Evolutionary conservation across 2,329 filamentous ascomycete species (phyloP), one percentile per base, ranked within the genome.

Genomic region (Raffaelea arxii): DNA sequence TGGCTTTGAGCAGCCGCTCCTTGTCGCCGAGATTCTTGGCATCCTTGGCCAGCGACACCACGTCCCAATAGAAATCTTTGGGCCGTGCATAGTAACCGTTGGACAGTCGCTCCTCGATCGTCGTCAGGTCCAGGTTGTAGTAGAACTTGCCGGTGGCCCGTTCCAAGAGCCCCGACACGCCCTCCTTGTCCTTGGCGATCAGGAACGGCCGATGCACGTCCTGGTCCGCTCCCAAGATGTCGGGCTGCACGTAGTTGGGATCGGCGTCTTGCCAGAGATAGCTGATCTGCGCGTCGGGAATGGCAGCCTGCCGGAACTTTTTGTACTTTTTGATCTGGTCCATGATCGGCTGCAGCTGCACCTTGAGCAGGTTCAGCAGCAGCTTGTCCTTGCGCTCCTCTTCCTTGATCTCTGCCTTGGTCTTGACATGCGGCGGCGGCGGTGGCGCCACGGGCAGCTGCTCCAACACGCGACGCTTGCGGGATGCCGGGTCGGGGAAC

Each of bases 71-170:
- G 59, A 96, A 98, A 60, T 96, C 91, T 56, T 83, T 83, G 0
- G 90, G 87, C 11, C 90, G 80, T 55, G 89, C 87, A 65, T 98
- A 98, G 65, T 88, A 98, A 5, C 92, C 92, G 61, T 98, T 97
- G 4, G 89, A 94, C 27, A 98, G 71, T n/a, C 92, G 82, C 61
- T 95, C 89, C 67, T 98, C 92, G 45, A 98, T 96, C 1, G 85
- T 91, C 4, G 84, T 84, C 11, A 91, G 86, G 59, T 97, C 90
- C 40, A 98, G 71, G 55, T 98, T 98, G 70, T 96, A 97, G 63
- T 83, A 97, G 62, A 90, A 92, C 62, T 92, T 95, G 48, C 80
- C 80, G 2, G 80, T 86, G 2, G 75, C 74, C 5, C 78, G 80
- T 53, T 97, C 86, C 35, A 80, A 72, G 39, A 98, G 69, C 16